phyloP scores from a whole-genome alignment of 2,329 filamentous ascomycete genomes.

The Tolypocladium capitatum region DNA sequence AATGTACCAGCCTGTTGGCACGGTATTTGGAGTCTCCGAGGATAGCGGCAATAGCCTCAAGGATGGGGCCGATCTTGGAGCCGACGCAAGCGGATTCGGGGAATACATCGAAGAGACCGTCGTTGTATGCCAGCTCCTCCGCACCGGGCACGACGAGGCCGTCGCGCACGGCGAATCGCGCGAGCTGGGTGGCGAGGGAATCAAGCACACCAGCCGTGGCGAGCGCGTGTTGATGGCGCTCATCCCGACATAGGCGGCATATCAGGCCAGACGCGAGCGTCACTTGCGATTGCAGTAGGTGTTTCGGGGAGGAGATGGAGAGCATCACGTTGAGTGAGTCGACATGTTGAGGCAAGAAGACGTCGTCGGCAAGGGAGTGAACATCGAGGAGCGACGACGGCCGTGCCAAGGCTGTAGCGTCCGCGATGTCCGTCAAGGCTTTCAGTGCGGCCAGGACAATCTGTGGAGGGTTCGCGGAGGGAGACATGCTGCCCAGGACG shows the following conservation, averaged over 20 bases:
- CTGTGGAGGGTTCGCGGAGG: slow-evolving; percentile 47
- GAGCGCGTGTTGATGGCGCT: slow-evolving; percentile 57
- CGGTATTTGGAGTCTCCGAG: slow-evolving; percentile 69
- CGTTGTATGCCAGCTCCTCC: slow-evolving; percentile 37
- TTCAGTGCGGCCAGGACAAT: slow-evolving; percentile 63
- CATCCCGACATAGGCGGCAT: slow-evolving; percentile 49
- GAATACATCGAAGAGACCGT: slow-evolving; percentile 42
- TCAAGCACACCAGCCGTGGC: slow-evolving; percentile 65
- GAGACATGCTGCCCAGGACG: slow-evolving; percentile 59
- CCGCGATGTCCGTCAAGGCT: slow-evolving; percentile 57
- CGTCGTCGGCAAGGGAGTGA: slow-evolving; percentile 41
- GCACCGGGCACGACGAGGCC: slow-evolving; percentile 57
- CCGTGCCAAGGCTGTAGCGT: slow-evolving; percentile 45
- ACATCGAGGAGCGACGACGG: slow-evolving; percentile 34
- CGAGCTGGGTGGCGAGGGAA: slow-evolving; percentile 61
- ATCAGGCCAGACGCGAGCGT: slow-evolving; percentile 44
- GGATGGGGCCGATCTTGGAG: slow-evolving; percentile 51
- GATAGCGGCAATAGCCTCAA: slow-evolving; percentile 67
- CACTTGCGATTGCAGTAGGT: slow-evolving; percentile 48
- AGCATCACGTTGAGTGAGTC: slow-evolving; percentile 54
- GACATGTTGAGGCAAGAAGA: slow-evolving; percentile 52
- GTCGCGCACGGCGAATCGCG: slow-evolving; percentile 52
- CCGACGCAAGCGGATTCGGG: slow-evolving; percentile 47
- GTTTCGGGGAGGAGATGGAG: slow-evolving; percentile 37
- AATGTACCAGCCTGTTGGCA: slow-evolving; percentile 56